Evolutionary conservation across 345 rosid species (phyloP).

Genomic region (Salix purpurea): DNA sequence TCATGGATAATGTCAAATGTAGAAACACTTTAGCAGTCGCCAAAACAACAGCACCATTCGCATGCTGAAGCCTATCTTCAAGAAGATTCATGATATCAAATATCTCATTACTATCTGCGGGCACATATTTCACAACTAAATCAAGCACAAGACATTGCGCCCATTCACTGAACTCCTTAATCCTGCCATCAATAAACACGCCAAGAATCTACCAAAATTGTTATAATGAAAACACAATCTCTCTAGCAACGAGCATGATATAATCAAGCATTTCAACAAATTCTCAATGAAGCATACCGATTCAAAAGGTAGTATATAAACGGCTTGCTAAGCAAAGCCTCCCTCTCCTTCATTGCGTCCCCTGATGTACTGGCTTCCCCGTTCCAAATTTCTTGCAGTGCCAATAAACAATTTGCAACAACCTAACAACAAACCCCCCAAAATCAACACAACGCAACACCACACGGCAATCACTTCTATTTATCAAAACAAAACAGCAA

Average conservation of each 20-base stretch:
- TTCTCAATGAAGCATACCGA: conserved; percentile 40
- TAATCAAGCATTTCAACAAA: neutral
- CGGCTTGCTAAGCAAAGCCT: conserved; percentile 73
- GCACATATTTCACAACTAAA: conserved; percentile 80
- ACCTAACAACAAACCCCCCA: conserved; percentile 43
- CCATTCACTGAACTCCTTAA: conserved; percentile 94
- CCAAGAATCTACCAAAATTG: neutral
- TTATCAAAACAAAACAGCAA: conserved; percentile 2
- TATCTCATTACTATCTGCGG: conserved; percentile 77
- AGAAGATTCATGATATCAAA: conserved; percentile 98
- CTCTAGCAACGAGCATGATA: neutral
- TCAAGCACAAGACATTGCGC: conserved; percentile 96
- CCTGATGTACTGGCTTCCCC: conserved; percentile 79
- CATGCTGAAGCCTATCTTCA: conserved; percentile 99
- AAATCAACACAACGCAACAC: neutral
- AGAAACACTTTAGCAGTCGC: conserved; percentile 85
- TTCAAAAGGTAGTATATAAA: conserved; percentile 69
- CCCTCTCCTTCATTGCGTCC: conserved; percentile 83
- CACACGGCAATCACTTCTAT: neutral
- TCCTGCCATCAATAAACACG: conserved; percentile 47
- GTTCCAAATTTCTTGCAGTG: conserved; percentile 96
- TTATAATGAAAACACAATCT: neutral
- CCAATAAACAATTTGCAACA: conserved; percentile 81
- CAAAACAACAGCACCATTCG: conserved; percentile 98
- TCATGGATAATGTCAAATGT: conserved; percentile 85